Conservation (phyloP, 164 flowering plant genomes). For the Liquidambar formosana region DNA sequence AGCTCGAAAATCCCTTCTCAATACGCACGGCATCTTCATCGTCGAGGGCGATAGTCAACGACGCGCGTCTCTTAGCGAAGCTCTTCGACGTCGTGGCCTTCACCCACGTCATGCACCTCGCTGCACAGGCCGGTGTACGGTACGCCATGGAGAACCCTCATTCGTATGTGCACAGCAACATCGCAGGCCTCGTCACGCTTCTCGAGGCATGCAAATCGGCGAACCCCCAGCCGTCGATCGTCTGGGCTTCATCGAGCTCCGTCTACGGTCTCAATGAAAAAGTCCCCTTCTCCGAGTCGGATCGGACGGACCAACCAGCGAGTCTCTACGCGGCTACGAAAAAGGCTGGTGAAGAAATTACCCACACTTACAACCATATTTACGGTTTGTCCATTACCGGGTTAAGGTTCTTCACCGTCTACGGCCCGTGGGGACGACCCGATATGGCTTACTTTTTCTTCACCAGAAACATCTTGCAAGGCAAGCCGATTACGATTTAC, state of each 20-base stretch:
- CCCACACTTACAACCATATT: constrained; percentile 75
- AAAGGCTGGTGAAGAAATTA: constrained; percentile 69
- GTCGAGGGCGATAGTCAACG: constrained; percentile 78
- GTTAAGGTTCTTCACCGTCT: constrained; percentile 73
- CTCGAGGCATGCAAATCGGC: constrained; percentile 69
- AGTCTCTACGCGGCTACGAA: constrained; percentile 78
- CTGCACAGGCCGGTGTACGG: constrained; percentile 70
- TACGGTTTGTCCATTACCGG: constrained; percentile 71
- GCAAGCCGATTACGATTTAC: constrained; percentile 72
- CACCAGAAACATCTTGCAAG: constrained; percentile 66
- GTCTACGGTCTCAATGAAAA: constrained; percentile 76
- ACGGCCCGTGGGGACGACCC: constrained; percentile 76
- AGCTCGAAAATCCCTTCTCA: constrained; percentile 43
- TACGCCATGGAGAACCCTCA: constrained; percentile 83
- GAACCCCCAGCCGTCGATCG: constrained; percentile 68
- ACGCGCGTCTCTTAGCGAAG: constrained; percentile 46
- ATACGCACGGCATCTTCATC: constrained; percentile 43
- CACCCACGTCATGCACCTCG: constrained; percentile 77
- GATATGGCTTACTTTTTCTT: constrained; percentile 87
- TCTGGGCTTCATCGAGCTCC: constrained; percentile 86
- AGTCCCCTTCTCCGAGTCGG: constrained; percentile 69
- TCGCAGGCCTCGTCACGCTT: constrained; percentile 69
- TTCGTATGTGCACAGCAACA: constrained; percentile 74
- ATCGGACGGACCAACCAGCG: constrained; percentile 77
- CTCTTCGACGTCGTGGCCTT: constrained; percentile 67